phyloP scores from a whole-genome alignment of 768 basidiomycete genomes.

The Crassisporium funariophilum region DNA sequence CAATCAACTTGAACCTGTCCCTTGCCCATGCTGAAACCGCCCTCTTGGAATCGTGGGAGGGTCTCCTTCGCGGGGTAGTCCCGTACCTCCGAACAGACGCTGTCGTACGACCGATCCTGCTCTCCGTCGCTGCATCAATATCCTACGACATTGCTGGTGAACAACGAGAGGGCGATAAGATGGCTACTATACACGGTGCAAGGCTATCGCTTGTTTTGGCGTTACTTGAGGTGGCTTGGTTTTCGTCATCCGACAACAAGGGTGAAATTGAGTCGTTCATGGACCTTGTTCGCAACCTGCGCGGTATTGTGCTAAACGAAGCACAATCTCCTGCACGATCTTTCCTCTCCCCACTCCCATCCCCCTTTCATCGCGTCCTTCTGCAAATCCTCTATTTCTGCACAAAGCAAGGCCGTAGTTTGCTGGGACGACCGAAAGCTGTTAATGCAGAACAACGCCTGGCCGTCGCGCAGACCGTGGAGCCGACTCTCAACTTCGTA shows the following conservation, averaged over 20 bases:
- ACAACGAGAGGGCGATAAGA: conserved; percentile 77
- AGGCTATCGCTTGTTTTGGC: conserved; percentile 74
- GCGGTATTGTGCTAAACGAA: conserved; percentile 69
- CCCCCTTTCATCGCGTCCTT: conserved; percentile 78
- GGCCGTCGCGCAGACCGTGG: conserved; percentile 58
- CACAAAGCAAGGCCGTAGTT: conserved; percentile 57
- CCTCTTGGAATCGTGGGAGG: conserved; percentile 78
- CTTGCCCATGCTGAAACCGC: conserved; percentile 77
- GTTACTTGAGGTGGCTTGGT: conserved; percentile 81
- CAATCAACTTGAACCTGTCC: conserved; percentile 88
- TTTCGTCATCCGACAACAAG: conserved; percentile 56
- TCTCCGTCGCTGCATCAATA: conserved; percentile 61
- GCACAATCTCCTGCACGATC: conserved; percentile 75
- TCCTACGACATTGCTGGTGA: conserved; percentile 71
- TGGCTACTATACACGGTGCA: conserved; percentile 77
- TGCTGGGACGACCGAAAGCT: conserved; percentile 49
- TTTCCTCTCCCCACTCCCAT: conserved; percentile 61
- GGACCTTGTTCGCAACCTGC: conserved; percentile 60
- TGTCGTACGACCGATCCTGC: conserved; percentile 53
- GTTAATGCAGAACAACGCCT: conserved; percentile 65
- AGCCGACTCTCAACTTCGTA: conserved; percentile 62
- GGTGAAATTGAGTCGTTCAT: conserved; percentile 61
- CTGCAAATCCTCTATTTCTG: conserved; percentile 84
- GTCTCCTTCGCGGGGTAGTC: conserved; percentile 62
- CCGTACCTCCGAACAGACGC: conserved; percentile 66